Conservation (phyloP, 2,329 filamentous ascomycete genomes). For the Dothidotthia symphoricarpi region DNA sequence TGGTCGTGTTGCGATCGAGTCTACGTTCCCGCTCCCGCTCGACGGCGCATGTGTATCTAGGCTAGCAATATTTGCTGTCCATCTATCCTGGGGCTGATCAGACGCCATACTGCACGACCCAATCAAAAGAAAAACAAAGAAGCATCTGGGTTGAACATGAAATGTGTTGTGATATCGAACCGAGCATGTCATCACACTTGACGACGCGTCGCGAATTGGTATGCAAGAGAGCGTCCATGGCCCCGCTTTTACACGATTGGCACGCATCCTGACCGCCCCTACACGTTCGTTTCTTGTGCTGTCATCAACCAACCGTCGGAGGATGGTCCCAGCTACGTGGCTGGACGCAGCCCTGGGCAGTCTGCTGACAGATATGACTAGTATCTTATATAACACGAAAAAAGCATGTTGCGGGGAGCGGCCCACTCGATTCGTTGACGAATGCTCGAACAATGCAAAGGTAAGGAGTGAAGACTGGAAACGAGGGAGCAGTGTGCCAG, state of each 20-base stretch:
- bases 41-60: slow-evolving; percentile 24
- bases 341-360: slow-evolving; percentile 5
- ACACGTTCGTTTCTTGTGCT: slow-evolving; percentile 18
- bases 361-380: slow-evolving; percentile 11
- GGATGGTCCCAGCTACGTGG: slow-evolving; percentile 2
- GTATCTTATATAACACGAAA: not conserved
- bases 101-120: slow-evolving; percentile 7
- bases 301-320: slow-evolving; percentile 1
- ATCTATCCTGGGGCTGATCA: slow-evolving; percentile 34
- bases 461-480: no score
- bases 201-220: no score
- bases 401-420: not conserved
- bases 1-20: slow-evolving; percentile 24
- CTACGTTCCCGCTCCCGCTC: slow-evolving; percentile 32
- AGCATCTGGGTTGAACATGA: not conserved
- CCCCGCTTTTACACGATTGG: slow-evolving; percentile 14
- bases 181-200: no score
- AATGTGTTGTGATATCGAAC: not conserved
- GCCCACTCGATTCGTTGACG: no score
- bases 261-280: slow-evolving; percentile 15
- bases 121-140: no score
- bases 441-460: no score
- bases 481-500: no score
- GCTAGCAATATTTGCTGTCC: slow-evolving; percentile 25
- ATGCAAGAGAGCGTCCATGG: slow-evolving; percentile 6